These are phyloP conservation scores for Uronychia binucleata DNA, from an alignment of 73 alveolate genomes.

Conservation along the genomic window DNA sequence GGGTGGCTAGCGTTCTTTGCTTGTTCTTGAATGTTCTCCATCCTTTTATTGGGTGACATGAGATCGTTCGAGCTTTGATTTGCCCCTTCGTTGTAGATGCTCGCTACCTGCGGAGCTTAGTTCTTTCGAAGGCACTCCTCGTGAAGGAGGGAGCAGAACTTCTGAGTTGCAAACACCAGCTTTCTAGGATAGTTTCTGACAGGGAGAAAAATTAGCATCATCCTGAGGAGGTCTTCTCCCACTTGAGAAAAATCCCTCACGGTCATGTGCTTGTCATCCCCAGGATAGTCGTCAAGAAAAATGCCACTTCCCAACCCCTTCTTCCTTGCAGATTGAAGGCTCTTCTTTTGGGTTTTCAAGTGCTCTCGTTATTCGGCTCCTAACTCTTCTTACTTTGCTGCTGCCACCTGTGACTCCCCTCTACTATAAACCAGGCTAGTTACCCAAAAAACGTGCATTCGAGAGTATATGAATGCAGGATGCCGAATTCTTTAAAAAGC, in stretches of 20 bases:
- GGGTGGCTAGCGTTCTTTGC: neutral
- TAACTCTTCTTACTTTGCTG: neutral
- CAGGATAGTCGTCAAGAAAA: neutral
- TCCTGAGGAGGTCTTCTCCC: slow-evolving; percentile 10
- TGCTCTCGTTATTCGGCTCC: neutral
- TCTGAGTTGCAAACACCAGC: neutral
- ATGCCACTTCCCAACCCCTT: neutral
- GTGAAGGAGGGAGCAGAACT: slow-evolving; percentile 8
- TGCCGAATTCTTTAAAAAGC: slow-evolving; percentile 33
- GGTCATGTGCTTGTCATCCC: slow-evolving; percentile 7
- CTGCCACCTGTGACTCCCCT: neutral
- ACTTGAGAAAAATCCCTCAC: slow-evolving; percentile 6
- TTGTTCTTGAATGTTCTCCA: neutral
- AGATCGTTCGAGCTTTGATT: neutral
- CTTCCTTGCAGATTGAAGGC: neutral
- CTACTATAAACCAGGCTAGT: neutral
- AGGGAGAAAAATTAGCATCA: slow-evolving; percentile 4
- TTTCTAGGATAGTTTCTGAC: slow-evolving; percentile 1
- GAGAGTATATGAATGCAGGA: slow-evolving; percentile 32
- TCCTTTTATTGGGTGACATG: neutral
- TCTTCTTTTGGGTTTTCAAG: neutral
- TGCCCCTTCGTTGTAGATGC: neutral
- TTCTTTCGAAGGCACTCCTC: neutral
- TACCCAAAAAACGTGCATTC: slow-evolving; percentile 44
- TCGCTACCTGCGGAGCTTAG: neutral